Evolutionary conservation across 768 basidiomycete genomes (phyloP), one percentile per base, ranked within the genome.

Genomic region (Collybia sordida): DNA sequence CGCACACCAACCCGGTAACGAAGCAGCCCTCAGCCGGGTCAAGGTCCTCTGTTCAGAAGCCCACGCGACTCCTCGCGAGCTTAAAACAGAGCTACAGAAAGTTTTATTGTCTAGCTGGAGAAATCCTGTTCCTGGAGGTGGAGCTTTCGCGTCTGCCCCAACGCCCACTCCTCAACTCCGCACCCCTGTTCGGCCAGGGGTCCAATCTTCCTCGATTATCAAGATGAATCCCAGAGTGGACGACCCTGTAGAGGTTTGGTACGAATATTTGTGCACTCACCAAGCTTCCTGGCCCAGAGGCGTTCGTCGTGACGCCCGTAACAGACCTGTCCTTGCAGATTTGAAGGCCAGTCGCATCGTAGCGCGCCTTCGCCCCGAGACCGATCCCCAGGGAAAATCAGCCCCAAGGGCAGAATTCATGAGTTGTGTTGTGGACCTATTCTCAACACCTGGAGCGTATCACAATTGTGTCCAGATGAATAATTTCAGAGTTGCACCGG

Each of bases 211-310:
- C 45, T 5, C 18, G 54, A 59, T 11, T 40, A 25, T 25, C 17
- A 65, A 72, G 47, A 72, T 70, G 40, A 78, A 77, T 54, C 77
- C 77, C 44, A 73, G 73, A 9, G 60, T 72, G 42, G 72, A 78
- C 51, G 77, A 78, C 51, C 72, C 76, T 7, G 67, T 75, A 6
- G 73, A 76, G 42, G 64, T 62, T 22, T 78, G 77, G 77, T 69
- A 72, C 28, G 69, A 71, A 3, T 78, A 78, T 51, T 71, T 77
- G 49, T 59, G 71, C 6, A 63, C 65, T 24, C 74, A 78, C 49
- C 72, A 64, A 7, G 69, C 66, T 45, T 77, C 75, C 0, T 79
- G 75, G 65, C 77, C 77, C 7, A 73, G 72, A 47, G 77, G 77
- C 45, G 75, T 78, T 49, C 68, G 77, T 44, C 69, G 66, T 23